These are phyloP conservation scores for Diaporthe destruens DNA, from an alignment of 2,329 filamentous ascomycete species.

Conservation along the genomic window DNA sequence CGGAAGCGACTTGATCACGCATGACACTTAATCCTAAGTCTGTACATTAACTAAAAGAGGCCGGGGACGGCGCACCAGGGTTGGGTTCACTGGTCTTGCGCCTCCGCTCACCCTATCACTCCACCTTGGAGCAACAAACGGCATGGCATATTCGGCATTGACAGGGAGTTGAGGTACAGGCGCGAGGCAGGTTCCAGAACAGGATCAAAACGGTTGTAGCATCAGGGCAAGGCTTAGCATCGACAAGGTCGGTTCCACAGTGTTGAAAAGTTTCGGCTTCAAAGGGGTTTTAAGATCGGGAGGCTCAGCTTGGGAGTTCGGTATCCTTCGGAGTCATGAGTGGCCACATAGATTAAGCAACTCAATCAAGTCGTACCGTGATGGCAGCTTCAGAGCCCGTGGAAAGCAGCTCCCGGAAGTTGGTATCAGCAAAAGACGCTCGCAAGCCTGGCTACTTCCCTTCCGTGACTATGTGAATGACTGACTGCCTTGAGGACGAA, in stretches of 20 bases:
- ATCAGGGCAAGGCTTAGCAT: conserved; percentile 1
- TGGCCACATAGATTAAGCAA: conserved; percentile 20
- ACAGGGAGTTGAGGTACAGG: conserved; percentile 31
- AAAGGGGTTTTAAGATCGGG: neutral
- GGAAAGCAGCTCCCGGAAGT: neutral
- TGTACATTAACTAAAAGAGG: conserved; percentile 11
- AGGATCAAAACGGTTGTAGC: neutral
- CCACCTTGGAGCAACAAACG: neutral
- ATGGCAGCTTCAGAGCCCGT: neutral
- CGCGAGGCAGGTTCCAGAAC: conserved; percentile 12
- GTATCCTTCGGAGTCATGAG: conserved; percentile 10
- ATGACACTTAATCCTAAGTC: neutral
- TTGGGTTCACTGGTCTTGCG: neutral
- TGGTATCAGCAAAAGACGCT: neutral
- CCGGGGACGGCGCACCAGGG: neutral
- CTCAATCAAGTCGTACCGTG: neutral
- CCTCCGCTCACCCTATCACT: conserved; percentile 25
- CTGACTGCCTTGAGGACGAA: neutral
- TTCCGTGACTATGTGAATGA: neutral
- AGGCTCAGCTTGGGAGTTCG: conserved; percentile 1
- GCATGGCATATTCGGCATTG: conserved; percentile 36
- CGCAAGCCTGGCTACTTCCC: neutral
- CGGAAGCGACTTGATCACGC: conserved; percentile 3
- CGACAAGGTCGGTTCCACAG: neutral
- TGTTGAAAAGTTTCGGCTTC: neutral